These are phyloP conservation scores for Eimeria sp. DNA, from an alignment of 169 alveolate genomes.

Conservation along the genomic window DNA sequence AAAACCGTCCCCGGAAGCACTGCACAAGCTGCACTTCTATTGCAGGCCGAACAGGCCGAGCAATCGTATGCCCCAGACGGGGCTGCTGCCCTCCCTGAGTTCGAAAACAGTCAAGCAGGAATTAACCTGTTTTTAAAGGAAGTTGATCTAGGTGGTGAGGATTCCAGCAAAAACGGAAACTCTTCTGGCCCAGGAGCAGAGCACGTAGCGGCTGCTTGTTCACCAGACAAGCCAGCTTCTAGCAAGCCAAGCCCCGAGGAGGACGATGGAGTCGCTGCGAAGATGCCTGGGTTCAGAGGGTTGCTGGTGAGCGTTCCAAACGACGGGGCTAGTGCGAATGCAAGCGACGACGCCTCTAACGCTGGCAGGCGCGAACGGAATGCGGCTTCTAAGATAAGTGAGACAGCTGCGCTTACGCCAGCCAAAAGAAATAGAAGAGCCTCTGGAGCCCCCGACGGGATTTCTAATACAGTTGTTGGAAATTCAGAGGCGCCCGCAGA, in stretches of 20 bases:
- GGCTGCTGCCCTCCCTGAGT: conserved; percentile 69
- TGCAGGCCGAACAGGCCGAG: conserved; percentile 75
- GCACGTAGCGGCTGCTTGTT: conserved; percentile 31
- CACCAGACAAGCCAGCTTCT: conserved; percentile 48
- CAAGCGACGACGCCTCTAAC: background rate
- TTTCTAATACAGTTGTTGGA: conserved; percentile 1
- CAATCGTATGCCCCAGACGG: conserved; percentile 71
- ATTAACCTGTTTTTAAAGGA: conserved; percentile 74
- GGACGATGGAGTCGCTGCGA: conserved; percentile 23
- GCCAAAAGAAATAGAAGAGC: conserved; percentile 79
- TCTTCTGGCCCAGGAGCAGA: conserved; percentile 24
- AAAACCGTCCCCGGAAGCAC: conserved; percentile 74
- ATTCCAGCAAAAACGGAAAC: conserved; percentile 61
- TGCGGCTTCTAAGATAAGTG: conserved; percentile 5
- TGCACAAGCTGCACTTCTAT: conserved; percentile 63
- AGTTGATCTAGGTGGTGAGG: conserved; percentile 71
- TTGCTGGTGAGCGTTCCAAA: conserved; percentile 59
- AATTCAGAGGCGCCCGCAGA: conserved; percentile 68
- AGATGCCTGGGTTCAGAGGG: conserved; percentile 81
- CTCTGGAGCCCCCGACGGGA: conserved; percentile 72
- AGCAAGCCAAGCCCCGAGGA: conserved; percentile 59
- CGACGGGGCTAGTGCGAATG: conserved; percentile 48
- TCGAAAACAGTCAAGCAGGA: conserved; percentile 81
- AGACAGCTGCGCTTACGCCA: conserved; percentile 75
- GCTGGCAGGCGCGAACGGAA: conserved; percentile 64